Conservation (phyloP, 176 grass and related monocot genomes). For the Hyparrhenia diplandra region DNA sequence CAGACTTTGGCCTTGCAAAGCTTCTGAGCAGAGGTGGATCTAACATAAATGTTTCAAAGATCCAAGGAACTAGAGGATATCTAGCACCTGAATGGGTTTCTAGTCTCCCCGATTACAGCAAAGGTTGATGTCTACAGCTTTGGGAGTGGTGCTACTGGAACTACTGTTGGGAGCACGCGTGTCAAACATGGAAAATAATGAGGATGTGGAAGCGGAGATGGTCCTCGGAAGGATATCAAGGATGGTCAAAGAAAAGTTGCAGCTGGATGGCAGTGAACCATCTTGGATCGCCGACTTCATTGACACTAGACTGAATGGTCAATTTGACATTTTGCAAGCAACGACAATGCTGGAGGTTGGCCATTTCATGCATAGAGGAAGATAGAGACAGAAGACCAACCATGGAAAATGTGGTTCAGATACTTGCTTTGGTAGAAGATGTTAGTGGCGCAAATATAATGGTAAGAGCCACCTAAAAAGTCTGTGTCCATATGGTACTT, state of each 20-base stretch:
- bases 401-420: conserved; percentile 26
- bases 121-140: conserved; percentile 57
- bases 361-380: conserved; percentile 29
- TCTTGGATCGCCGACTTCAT: conserved; percentile 26
- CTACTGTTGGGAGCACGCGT: conserved; percentile 23
- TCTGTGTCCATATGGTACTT: not conserved
- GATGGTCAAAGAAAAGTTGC: conserved; percentile 15
- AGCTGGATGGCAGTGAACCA: not conserved
- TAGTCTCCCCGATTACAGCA: conserved; percentile 42
- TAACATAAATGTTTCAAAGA: conserved; percentile 27
- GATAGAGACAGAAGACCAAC: conserved; percentile 35
- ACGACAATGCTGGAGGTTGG: conserved; percentile 25
- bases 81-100: conserved; percentile 47
- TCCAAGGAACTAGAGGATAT: conserved; percentile 53
- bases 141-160: conserved; percentile 44
- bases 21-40: conserved; percentile 22
- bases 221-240: conserved; percentile 11
- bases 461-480: not conserved
- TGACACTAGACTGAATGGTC: conserved; percentile 18
- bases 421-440: conserved; percentile 23
- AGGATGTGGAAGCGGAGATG: conserved; percentile 13
- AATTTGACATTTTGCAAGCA: conserved; percentile 21
- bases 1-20: conserved; percentile 26
- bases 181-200: conserved; percentile 19
- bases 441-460: not conserved